A percentile compares a stretch with the other conserved stretches of the same genome.
Evolutionary conservation across 495 filamentous ascomycete species (phyloP).

Genomic region (Oleoguttula mirabilis): DNA sequence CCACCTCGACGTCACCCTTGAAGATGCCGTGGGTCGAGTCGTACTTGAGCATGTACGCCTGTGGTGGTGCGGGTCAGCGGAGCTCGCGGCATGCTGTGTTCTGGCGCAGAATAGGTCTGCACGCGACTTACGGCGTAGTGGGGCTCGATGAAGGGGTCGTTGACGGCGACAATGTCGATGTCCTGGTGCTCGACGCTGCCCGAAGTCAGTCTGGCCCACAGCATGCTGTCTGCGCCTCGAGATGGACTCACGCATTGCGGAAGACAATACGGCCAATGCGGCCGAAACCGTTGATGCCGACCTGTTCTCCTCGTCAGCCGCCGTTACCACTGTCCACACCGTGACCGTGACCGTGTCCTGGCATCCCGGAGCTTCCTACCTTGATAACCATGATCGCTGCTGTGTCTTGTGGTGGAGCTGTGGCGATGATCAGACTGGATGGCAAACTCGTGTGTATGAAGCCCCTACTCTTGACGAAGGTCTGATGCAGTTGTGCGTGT

Average conservation of each 20-base stretch:
- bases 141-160: conserved; percentile 98
- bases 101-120: not conserved
- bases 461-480: not conserved
- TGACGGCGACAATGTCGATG: conserved; percentile 87
- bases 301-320: no score
- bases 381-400: not conserved
- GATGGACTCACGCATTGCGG: conserved; percentile 59
- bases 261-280: conserved; percentile 96
- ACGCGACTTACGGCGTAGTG: conserved; percentile 81
- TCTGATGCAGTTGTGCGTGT: not conserved
- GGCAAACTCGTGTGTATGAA: not conserved
- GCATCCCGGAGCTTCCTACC: not conserved
- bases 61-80: conserved; percentile 10
- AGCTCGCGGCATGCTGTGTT: not conserved
- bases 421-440: not conserved
- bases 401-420: not conserved
- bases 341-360: not conserved
- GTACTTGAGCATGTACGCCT: conserved; percentile 99
- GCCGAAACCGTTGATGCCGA: conserved; percentile 99
- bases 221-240: conserved; percentile 10
- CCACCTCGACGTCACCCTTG: conserved; percentile 74
- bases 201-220: not conserved
- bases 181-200: conserved; percentile 67
- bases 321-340: not conserved
- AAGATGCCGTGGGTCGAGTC: conserved; percentile 94